Evolutionary conservation across 768 basidiomycete genomes (phyloP), one percentile per base, ranked within the genome.

Genomic region (Rhizopogon sp.): DNA sequence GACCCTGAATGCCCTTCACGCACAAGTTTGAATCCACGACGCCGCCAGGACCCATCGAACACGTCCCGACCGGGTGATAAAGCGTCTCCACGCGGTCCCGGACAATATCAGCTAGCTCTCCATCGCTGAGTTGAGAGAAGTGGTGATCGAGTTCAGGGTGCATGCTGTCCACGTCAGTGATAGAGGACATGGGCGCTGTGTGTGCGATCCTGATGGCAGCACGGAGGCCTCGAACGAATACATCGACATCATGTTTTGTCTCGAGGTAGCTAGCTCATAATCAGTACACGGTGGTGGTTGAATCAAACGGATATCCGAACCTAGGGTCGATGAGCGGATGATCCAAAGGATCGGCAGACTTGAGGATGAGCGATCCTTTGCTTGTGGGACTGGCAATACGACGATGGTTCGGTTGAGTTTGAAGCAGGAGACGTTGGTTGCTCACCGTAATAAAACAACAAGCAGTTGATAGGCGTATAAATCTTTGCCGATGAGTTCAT

Each of bases 251-350:
- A 47, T 78, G 73, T 42, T 66, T 57, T 2, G 71, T 72, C 0
- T 69, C 64, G 22, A 80, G 70, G 59, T 79, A 80, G 52, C 78
- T 79, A 47, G 10, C 1, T 13, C 17, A 16, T 6, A 33, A 20
- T 47, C 31, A 47, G 45, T 33, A 20, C 17, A 20, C 11, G 20
- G 7, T 14, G 17, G 13, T 6, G 11, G n/a, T 1, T 7, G 46
- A 35, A 35, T 13, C n/a, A 14, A 35, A 20, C 7, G 5, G 6
- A 33, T 35, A 35, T 8, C 73, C 5, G 44, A 25, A 74, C 75
- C 70, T 70, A 22, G 78, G 79, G 55, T 79, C 74, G 13, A 79
- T 72, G 41, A 72, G 16, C 1, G 77, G 78, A 0, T 63, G 50
- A 10, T 78, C 76, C 60, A 67, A 69, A 13, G 76, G 75, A 43